Evolutionary conservation across 257 asterid species (phyloP), one percentile per base, ranked within the genome.

Genomic region (Przewalskia tangutica): DNA sequence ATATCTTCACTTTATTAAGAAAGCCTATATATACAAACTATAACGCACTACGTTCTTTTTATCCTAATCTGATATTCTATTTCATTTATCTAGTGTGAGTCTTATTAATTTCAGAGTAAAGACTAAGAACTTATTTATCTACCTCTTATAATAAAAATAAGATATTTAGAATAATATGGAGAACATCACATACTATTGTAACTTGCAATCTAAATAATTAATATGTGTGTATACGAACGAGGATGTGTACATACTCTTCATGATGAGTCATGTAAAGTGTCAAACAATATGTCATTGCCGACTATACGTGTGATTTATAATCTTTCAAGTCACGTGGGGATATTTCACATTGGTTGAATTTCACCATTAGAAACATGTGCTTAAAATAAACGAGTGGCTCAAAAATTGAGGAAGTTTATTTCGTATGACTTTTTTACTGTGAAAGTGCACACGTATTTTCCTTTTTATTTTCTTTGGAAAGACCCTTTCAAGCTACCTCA

Each of bases 361-460:
- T 75, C 7, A 54, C 16, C 88, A 85, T 79, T 84, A 14, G 67
- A 83, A 81, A 87, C 87, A 85, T 81, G 90, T 88, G 90, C 83
- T 77, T 11, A 34, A 81, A 66, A 14, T 62, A 80, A 84, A 82
- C 55, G 65, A 27, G 71, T 7, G 85, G 86, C 83, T 12, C 70
- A 50, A 56, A 81, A 13, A 83, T 11, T 16, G 53, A 16, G 40
- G 44, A 53, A 16, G 82, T 83, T 80, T 38, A 12, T 83, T 85
- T 83, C 83, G 79, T 67, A 8, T 38, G 66, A 34, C 50, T 82
- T 48, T 40, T 34, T 82, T 58, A 82, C 83, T 32, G 13, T 18
- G 80, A 85, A 84, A 87, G 77, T 36, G 54, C 77, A 58, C 83
- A 32, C 32, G 54, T 44, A 71, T 6, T 70, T n/a, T 32, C 59